A percentile compares a stretch with the other conserved stretches of the same genome.
Conservation (phyloP, 495 filamentous ascomycete species). For the Penicillium samsonianum region DNA sequence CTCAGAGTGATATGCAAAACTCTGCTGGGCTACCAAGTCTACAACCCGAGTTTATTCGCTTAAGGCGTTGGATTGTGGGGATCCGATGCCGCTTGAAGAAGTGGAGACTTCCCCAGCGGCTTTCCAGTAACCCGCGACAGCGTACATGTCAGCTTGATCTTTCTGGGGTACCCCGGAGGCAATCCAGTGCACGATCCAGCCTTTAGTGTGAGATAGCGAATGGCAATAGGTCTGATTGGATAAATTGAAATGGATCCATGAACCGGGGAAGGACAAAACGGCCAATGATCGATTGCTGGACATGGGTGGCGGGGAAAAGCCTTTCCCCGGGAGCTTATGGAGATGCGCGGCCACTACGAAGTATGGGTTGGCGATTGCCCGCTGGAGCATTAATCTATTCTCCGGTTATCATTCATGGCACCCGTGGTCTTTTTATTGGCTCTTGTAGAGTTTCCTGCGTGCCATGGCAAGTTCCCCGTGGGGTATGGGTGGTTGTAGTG, state of each 20-base stretch:
- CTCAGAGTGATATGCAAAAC: conserved; percentile 6
- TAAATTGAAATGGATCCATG: conserved; percentile 12
- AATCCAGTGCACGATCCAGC: conserved; percentile 7
- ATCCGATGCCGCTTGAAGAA: conserved; percentile 19
- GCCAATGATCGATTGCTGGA: conserved; percentile 13
- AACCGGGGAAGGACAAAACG: not conserved
- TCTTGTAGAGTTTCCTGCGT: not conserved
- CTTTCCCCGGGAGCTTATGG: conserved; percentile 17
- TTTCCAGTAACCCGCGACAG: conserved; percentile 5
- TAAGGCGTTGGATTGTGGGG: conserved; percentile 14
- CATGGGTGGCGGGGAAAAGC: conserved; percentile 31
- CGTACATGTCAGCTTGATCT: not conserved
- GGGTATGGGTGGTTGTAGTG: conserved; percentile 16
- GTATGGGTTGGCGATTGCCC: not conserved
- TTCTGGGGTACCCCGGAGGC: conserved; percentile 17
- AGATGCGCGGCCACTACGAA: not conserved
- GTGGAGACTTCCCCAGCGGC: conserved; percentile 13
- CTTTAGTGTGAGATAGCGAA: conserved; percentile 7
- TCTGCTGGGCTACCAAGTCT: not conserved
- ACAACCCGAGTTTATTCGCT: conserved; percentile 8
- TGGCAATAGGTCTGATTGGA: conserved; percentile 9
- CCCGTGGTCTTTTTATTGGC: conserved; percentile 6
- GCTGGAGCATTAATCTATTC: not conserved
- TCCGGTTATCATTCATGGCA: conserved; percentile 2
- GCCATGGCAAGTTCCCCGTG: conserved; percentile 20